Base-by-base conservation (phyloP, 441 rosid genomes). In the Pelargonium citronellum region DNA sequence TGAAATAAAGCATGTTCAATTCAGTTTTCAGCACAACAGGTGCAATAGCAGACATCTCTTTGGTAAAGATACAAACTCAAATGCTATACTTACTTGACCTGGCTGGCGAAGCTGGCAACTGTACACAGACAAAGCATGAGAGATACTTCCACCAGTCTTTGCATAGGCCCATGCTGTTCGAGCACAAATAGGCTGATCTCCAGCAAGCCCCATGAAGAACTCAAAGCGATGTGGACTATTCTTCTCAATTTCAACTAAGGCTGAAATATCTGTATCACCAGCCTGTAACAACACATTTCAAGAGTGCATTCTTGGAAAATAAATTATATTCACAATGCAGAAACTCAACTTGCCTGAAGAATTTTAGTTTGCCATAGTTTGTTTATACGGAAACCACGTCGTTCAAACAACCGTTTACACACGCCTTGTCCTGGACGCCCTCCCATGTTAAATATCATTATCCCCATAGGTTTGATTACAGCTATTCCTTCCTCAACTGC, bases 131-230 rank as follows among this genome's bases (percentile, higher is more conserved):
- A 94, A 82, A 79, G 96, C 98, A 87, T 94, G 98, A 68, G 98
- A 91, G 70, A 94, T 94, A 67, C 88, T 86, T 64, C 97, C 98
- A 74, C 97, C 96, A 70, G 92, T 86, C 75, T 87, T 83, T 70
- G 93, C 96, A 79, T 94, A 94, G 37, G 97, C 98, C 98, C 98
- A 91, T 73, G 97, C 97, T 70, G 98, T 91, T 75, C 98, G 92
- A 79, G 98, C 98, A 86, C 97, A 94, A 70, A 94, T 84, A 60
- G 95, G 96, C 79, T 87, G 92, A 80, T 94, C 98, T 71, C 90
- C 95, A 39, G 91, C 83, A 73, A 88, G 95, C 79, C 97, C 98
- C 98, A 94, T 94, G 79, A 91, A 94, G 76, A 94, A 94, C 82
- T 94, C 98, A 82, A 94, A 94, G 68, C 97, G 90, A 77, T 91